Base-by-base conservation (phyloP, 805 yeast species). In the Yamadazyma sp. region DNA sequence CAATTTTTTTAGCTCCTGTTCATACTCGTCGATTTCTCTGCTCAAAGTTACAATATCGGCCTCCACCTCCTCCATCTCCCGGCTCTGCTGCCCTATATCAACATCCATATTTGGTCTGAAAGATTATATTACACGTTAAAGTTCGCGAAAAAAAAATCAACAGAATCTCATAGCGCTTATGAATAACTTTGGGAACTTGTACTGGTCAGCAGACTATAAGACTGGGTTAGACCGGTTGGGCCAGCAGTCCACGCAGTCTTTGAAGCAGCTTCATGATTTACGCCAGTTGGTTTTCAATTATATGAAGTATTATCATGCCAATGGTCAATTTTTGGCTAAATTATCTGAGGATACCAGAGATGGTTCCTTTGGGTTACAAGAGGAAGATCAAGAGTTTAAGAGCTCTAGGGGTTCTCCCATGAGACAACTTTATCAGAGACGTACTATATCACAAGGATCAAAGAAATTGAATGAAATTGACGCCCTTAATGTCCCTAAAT, bases 171-270 rank as follows among this genome's bases (percentile, higher is more conserved):
- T n/a, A n/a, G n/a, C n/a, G n/a, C n/a, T n/a, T n/a, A n/a, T n/a
- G 8, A n/a, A 8, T 12, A 25, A 12, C 13, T 65, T 60, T 42
- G 55, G 68, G 33, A 65, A 67, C 42, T 20, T 49, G 25, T 68
- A 60, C 50, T 68, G 73, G 71, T 58, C 70, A 3, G 44, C 70
- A 1, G 73, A 68, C 49, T 64, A 61, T 33, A 49, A 47, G 22
- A 43, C 65, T 4, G 69, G 71, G 4, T 56, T 67, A 13, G 61
- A 57, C 23, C 46, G 41, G 26, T 43, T 68, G 15, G 43, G 52
- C 11, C 35, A 39, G 7, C 71, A 65, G 43, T 53, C 60, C 27
- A 37, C 42, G 8, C 47, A 53, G 18, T 63, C 71, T 5, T 42
- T 66, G 19, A 45, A 48, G 21, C 73, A 67, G 47, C 49, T 65